Evolutionary conservation across 768 basidiomycete species (phyloP), one percentile per base, ranked within the genome.

Genomic region (Boletus fagicola): DNA sequence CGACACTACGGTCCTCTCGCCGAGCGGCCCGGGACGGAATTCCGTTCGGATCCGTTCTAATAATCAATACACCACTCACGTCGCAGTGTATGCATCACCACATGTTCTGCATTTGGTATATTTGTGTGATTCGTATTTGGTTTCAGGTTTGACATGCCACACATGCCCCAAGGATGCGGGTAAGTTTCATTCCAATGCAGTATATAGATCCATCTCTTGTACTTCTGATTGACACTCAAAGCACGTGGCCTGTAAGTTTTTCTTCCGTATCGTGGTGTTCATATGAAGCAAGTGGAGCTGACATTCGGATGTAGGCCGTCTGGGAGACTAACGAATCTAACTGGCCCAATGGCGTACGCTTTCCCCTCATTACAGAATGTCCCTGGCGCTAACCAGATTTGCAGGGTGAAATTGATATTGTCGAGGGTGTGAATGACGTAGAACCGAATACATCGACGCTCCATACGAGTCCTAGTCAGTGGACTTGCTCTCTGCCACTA

Each of bases 381-480:
- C n/a, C 9, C 28, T 24, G 2, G 7, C 1, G 36, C 54, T 54
- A 38, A 70, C 38, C 12, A 2, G 40, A 11, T 38, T 53, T 45
- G 7, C 35, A 71, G 70, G 70, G 71, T 22, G 70, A 71, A 40
- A 47, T 72, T 12, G 70, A 72, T 45, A 73, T 73, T 9, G 61
- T 71, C 4, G 70, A 71, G 51, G 70, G 74, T 43, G 83, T 86
- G 13, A 86, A 87, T 62, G 74, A 84, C 61, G 72, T 78, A 54
- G 69, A 70, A 15, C 77, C 80, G 3, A 82, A 85, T 63, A 73
- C 76, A 56, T 74, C 76, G 4, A 80, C 84, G 0, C 72, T 88
- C 39, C 86, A 88, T 67, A 86, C 85, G 5, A 74, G 72, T 52
- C 61, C 80, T 15, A 73, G 83, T 79, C 55, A 48, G 74, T 51